Evolutionary conservation across 345 rosid species (phyloP).

Genomic region (Durio zibethinus): DNA sequence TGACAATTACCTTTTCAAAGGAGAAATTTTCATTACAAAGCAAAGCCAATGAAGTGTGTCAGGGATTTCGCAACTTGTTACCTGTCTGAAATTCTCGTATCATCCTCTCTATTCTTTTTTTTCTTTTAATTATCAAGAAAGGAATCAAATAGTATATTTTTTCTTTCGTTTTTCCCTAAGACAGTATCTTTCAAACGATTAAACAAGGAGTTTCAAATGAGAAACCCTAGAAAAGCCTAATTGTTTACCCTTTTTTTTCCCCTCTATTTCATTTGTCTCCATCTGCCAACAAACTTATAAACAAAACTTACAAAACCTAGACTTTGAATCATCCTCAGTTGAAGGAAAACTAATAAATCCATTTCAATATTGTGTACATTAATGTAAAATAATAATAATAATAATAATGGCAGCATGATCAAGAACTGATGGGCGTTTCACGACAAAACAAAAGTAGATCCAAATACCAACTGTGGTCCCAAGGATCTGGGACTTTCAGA

Average conservation of each 20-base stretch:
- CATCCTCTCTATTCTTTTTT: not conserved
- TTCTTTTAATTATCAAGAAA: slow-evolving; percentile 7
- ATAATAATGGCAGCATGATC: slow-evolving; percentile 19
- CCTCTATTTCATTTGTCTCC: slow-evolving; percentile 3
- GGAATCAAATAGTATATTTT: slow-evolving; percentile 10
- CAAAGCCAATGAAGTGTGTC: not conserved
- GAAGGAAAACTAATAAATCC: slow-evolving; percentile 11
- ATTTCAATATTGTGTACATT: not conserved
- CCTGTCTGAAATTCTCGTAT: not conserved
- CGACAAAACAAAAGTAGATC: slow-evolving; percentile 8
- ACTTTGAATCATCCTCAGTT: slow-evolving; percentile 18
- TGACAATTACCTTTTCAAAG: not conserved
- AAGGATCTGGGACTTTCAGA: not conserved
- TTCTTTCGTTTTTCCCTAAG: not conserved
- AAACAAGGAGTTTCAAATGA: not conserved
- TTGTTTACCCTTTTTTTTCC: not conserved
- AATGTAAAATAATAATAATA: not conserved
- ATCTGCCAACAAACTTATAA: not conserved
- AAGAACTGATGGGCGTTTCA: slow-evolving; percentile 16
- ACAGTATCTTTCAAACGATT: slow-evolving; percentile 5
- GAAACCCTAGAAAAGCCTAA: not conserved
- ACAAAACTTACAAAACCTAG: slow-evolving; percentile 10
- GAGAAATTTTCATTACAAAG: not conserved
- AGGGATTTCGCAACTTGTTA: not conserved
- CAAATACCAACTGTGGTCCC: slow-evolving; percentile 18